phyloP scores from a whole-genome alignment of 345 rosid species.

The Camelina neglecta region DNA sequence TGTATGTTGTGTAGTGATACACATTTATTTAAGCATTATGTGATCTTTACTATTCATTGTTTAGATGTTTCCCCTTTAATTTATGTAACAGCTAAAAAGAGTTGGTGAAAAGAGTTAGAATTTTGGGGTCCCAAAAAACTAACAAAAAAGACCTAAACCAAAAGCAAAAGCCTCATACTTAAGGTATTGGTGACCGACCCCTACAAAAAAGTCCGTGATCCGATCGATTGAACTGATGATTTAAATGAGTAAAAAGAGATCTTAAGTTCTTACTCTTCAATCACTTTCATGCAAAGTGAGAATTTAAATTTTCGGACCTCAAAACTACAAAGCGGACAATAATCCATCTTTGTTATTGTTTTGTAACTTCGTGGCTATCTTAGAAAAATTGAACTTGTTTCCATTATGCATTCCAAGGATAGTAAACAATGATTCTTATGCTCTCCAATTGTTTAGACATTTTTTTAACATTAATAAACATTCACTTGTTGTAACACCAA shows the following conservation, averaged over 20 bases:
- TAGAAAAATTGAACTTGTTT: neutral
- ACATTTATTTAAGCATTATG: conserved; percentile 17
- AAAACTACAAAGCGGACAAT: neutral
- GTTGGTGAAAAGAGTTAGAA: conserved; percentile 35
- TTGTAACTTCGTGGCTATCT: neutral
- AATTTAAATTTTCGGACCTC: neutral
- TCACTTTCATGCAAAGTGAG: neutral
- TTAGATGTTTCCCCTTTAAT: neutral
- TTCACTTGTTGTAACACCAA: conserved; percentile 21
- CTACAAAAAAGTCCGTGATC: neutral
- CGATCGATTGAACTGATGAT: neutral
- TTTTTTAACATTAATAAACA: conserved; percentile 21
- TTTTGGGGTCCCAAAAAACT: conserved; percentile 21
- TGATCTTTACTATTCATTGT: conserved; percentile 2
- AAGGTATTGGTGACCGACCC: conserved; percentile 1
- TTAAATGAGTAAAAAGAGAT: too few species aligned
- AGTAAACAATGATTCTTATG: neutral
- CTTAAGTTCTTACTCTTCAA: neutral
- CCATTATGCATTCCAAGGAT: neutral
- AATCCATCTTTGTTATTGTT: neutral
- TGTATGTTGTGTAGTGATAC: conserved; percentile 11
- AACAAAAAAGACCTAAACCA: conserved; percentile 18
- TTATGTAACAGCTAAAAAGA: conserved; percentile 1
- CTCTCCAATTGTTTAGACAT: conserved; percentile 14
- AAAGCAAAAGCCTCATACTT: conserved; percentile 19